Evolutionary conservation across 805 yeast genomes (phyloP), one percentile per base, ranked within the genome.

Genomic region (Pichia occidentalis): DNA sequence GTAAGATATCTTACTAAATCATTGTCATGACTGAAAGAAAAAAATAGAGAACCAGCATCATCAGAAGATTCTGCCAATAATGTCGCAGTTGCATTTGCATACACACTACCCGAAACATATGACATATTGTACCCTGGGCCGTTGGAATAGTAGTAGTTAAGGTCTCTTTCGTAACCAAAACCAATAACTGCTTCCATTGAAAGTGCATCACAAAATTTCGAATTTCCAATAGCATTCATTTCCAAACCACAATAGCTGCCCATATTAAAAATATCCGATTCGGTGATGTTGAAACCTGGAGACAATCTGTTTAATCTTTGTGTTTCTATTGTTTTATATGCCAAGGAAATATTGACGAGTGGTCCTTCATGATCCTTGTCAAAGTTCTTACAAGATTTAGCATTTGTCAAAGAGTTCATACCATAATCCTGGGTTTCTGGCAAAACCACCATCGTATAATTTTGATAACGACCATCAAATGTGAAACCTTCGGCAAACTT

Each of bases 11-110:
- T 60, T 44, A 73, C 63, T 24, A 82, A 59, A 45, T 77, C 78
- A 34, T 77, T 68, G 53, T 83, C 92, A 53, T 83, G 92, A 14
- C 83, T 66, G 63, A 82, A 80, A 43, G 78, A 77, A 43, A 80
- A 63, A 63, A 79, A 78, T 36, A 80, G 65, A 63, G 71, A 23
- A 26, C 35, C 43, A 19, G 30, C 23, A 27, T 30, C 36, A 12
- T 31, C 36, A 22, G 42, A 40, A 22, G 42, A 40, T 34, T 45
- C 29, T 14, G 39, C 14, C 32, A 39, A 31, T 69, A 48, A 69
- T 71, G 51, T 63, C n/a, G 73, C 47, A 5, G 69, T 65, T 12
- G 60, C 52, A 46, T 72, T 77, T 4, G 71, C 64, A 60, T 70
- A 68, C 8, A 75, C 73, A 2, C 75, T 67, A 3, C 86, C 88